Evolutionary conservation across 371 early-diverging fungal species (phyloP), one percentile per base, ranked within the genome.

Genomic region (Apophysomyces ossiformis): DNA sequence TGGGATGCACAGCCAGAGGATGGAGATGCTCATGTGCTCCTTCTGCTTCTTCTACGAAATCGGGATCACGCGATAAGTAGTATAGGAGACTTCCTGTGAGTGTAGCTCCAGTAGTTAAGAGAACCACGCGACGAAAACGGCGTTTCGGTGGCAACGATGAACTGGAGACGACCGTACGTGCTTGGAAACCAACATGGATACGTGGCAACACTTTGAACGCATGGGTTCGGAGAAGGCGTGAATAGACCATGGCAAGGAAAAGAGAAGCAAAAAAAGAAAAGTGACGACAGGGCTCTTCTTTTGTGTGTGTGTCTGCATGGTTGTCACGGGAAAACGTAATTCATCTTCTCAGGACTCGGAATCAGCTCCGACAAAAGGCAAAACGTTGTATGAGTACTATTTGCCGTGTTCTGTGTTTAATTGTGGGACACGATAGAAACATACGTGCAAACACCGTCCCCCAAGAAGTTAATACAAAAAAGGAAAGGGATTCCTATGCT

Each of bases 1-100:
- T 21, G 8, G 83, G 83, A 68, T 72, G 62, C 13, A 83, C 50
- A 1, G 83, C 83, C 11, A 75, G 66, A 7, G 44, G 21, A 7
- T 69, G 76, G 0, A 77, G 76, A 58, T 65, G 58, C 44, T 70
- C 68, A 43, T 71, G 71, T 2, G 72, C 77, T 7, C 64, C 75
- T 43, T 61, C 12, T 21, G 60, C 68, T 2, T 69, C 66, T 35
- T 73, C 65, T 2, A 71, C 15, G 41, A 62, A 47, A 21, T 75
- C 73, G 18, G 46, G 58, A 61, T 80, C 81, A 50, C 67, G 67
- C 2, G 45, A 45, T 21, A 80, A 38, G 46, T 68, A 72, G 38
- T 75, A 77, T 1, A 37, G 63, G 0, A 60, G 18, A 1, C 63
- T 59, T 0, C 54, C 63, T 1, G 39, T 38, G 13, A 54, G 41